A percentile compares a stretch with the other conserved stretches of the same genome.
These are phyloP conservation scores for Neurospora sp. DNA, from an alignment of 495 filamentous ascomycete species.

Conservation along the genomic window DNA sequence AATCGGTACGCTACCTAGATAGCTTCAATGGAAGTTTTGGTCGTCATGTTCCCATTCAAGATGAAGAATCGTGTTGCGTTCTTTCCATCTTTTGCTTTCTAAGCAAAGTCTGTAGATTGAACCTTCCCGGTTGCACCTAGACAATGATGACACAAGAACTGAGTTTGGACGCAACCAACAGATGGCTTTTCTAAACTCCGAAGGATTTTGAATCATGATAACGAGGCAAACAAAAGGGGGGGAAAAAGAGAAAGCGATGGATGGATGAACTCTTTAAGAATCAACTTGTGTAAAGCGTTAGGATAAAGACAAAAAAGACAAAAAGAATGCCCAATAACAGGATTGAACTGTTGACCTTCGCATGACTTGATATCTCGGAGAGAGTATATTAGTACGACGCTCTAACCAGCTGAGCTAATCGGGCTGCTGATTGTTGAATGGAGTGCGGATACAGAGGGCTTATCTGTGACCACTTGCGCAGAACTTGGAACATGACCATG, in stretches of 20 bases:
- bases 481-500: too few species aligned
- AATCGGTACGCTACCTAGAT: too few species aligned
- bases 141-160: not conserved
- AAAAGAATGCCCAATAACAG: not conserved
- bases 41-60: too few species aligned
- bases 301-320: not conserved
- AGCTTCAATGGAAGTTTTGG: too few species aligned
- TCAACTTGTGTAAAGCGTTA: too few species aligned
- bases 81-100: not conserved
- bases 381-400: not conserved
- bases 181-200: not conserved
- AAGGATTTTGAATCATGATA: not conserved
- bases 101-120: not conserved
- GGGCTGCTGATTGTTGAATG: not conserved
- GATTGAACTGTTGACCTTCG: not conserved
- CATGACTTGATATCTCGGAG: not conserved
- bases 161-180: not conserved
- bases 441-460: rapidly evolving
- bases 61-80: too few species aligned
- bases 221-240: not conserved
- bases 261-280: too few species aligned
- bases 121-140: not conserved
- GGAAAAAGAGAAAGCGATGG: not conserved
- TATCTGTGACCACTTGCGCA: not conserved
- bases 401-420: not conserved